phyloP scores from a whole-genome alignment of 352 stramenopile genomes.

The Phytophthora syringae region DNA sequence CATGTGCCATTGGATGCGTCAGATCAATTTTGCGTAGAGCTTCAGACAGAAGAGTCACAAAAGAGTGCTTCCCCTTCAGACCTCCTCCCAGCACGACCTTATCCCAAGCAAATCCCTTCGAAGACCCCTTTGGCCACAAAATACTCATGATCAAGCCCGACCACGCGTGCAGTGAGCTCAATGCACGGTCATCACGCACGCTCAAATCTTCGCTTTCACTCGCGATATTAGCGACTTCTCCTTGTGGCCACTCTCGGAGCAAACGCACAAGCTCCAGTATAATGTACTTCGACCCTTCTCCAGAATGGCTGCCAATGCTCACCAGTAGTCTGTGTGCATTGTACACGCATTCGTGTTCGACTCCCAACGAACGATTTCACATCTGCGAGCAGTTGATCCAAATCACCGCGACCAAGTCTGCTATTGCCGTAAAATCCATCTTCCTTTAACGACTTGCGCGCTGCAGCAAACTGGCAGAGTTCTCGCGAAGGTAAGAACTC shows the following conservation, averaged over 20 bases:
- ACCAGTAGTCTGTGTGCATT: constrained; percentile 77
- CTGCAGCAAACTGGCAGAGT: constrained; percentile 68
- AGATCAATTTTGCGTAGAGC: constrained; percentile 80
- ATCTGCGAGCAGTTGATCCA: constrained; percentile 44
- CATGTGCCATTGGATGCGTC: constrained; percentile 75
- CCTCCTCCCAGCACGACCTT: constrained; percentile 75
- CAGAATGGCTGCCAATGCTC: constrained; percentile 68
- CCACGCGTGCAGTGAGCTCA: constrained; percentile 87
- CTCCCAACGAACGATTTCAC: constrained; percentile 47
- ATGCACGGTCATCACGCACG: constrained; percentile 69
- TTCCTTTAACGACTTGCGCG: constrained; percentile 61
- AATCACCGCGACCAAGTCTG: constrained; percentile 30
- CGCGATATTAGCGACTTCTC: constrained; percentile 1
- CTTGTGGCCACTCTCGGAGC: constrained; percentile 68
- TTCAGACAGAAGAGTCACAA: constrained; percentile 80
- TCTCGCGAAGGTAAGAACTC: constrained; percentile 80
- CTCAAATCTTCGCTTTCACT: constrained; percentile 35
- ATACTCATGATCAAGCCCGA: constrained; percentile 88
- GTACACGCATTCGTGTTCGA: constrained; percentile 61
- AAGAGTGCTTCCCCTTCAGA: constrained; percentile 76
- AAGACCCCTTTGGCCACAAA: constrained; percentile 80
- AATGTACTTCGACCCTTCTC: constrained; percentile 79
- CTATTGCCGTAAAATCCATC: constrained; percentile 53
- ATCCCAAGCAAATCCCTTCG: constrained; percentile 83
- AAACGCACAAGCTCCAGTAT: constrained; percentile 77